Evolutionary conservation across 805 yeast species (phyloP), one percentile per base, ranked within the genome.

Genomic region (Metschnikowia noctiluminum): DNA sequence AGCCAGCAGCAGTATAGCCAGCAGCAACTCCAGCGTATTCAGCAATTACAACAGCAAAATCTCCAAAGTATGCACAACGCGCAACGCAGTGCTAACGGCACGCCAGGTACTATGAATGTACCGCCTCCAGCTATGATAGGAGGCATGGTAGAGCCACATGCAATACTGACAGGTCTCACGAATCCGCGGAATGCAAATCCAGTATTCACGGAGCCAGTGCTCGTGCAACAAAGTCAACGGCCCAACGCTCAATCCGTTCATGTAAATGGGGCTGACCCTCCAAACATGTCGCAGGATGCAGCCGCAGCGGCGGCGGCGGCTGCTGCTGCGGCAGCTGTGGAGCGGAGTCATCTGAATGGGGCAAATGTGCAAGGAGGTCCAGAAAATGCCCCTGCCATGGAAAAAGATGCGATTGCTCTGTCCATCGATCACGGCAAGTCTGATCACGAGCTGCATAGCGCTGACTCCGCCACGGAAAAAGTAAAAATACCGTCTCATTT

Each of bases 401-500:
- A 2, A 13, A 10, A 13, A 13, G 9, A 10, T 13, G 36, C n/a
- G 2, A 13, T 16, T 8, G 28, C 39, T 11, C 11, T 21, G 3
- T 32, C 46, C 2, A 7, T 31, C 26, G 28, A 37, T 26, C 42
- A 13, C 31, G 30, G 31, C 9, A 45, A 45, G 26, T 27, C 40
- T 9, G 38, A 16, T 6, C 9, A 9, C n/a, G 42, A 35, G 16
- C 34, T 35, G 2, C 34, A 34, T 14, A 30, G 38, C 8, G 30
- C 28, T 4, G n/a, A 16, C 7, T 8, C 35, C 7, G 36, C 27
- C 7, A 6, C 35, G 31, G 58, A 55, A 27, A 39, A 44, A 8
- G 37, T 49, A 15, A 49, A 39, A 15, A 31, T 57, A 5, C 59
- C 60, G 32, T 46, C 53, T 8, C 44, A 52, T 8, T 57, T 55